A percentile compares a stretch with the other conserved stretches of the same genome.
Evolutionary conservation across 1,284 basidiomycete species (phyloP).

Genomic region (Fomitopsis pinicola): DNA sequence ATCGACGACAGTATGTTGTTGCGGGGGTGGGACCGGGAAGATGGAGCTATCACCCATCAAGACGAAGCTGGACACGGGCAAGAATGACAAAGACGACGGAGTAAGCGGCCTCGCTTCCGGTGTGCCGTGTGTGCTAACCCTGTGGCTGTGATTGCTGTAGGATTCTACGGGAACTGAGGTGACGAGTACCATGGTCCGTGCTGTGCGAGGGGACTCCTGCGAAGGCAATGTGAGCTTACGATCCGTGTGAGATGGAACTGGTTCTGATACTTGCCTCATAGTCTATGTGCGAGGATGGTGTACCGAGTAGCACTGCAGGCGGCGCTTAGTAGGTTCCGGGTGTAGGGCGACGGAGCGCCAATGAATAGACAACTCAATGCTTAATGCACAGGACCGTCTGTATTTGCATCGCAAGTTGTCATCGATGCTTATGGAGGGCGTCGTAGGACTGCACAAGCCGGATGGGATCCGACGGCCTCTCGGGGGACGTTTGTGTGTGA

Average conservation of each 20-base stretch:
- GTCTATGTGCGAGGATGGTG: neutral
- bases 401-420: too few species aligned
- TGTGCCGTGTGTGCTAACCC: neutral
- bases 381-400: too few species aligned
- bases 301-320: too few species aligned
- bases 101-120: neutral
- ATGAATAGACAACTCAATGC: too few species aligned
- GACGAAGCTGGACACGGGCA: neutral
- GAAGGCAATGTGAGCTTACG: neutral
- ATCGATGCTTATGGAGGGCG: too few species aligned
- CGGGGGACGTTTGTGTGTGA: too few species aligned
- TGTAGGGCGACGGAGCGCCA: too few species aligned
- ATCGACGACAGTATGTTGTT: neutral
- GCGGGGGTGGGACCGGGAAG: neutral
- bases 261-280: neutral
- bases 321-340: too few species aligned
- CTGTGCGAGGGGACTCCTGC: neutral
- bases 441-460: too few species aligned
- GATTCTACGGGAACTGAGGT: neutral
- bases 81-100: neutral
- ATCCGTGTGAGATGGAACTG: neutral
- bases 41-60: neutral
- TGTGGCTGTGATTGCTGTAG: neutral
- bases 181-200: neutral
- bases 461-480: too few species aligned